A percentile compares a stretch with the other conserved stretches of the same genome.
Conservation (phyloP, 371 early-diverging fungal genomes). For the Batrachochytrium dendrobatidis region DNA sequence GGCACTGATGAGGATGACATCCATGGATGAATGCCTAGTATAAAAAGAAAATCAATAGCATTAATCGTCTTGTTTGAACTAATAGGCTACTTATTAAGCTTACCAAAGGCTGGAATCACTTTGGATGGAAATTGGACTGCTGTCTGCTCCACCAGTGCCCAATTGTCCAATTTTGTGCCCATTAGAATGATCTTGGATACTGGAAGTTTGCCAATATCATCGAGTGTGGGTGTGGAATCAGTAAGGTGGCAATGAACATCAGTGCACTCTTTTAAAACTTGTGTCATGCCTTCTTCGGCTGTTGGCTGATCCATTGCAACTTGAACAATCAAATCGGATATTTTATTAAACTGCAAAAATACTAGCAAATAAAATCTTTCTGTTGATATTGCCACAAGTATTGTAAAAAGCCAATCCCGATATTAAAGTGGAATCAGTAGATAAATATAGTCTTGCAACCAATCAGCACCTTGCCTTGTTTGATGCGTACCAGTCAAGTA, state of each 20-base stretch:
- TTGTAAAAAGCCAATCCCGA: no score
- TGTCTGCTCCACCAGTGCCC: slow-evolving; percentile 10
- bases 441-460: no score
- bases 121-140: slow-evolving; percentile 2
- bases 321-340: no score
- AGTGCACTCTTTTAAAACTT: slow-evolving; percentile 2
- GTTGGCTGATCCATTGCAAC: no score
- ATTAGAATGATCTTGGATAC: slow-evolving; percentile 18
- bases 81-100: no score
- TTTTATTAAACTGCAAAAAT: no score
- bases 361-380: no score
- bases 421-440: no score
- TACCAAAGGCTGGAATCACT: slow-evolving; percentile 27
- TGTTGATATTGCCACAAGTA: no score
- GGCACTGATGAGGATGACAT: slow-evolving; percentile 35
- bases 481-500: no score
- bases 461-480: no score
- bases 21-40: slow-evolving; percentile 74
- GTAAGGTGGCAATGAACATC: slow-evolving; percentile 51
- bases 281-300: no score
- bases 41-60: slow-evolving; percentile 43
- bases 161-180: slow-evolving; percentile 22
- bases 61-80: slow-evolving; percentile 33
- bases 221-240: slow-evolving; percentile 28
- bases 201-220: slow-evolving; percentile 11